phyloP scores from a whole-genome alignment of 2,329 filamentous ascomycete genomes.

The Colletotrichum eremochloae region DNA sequence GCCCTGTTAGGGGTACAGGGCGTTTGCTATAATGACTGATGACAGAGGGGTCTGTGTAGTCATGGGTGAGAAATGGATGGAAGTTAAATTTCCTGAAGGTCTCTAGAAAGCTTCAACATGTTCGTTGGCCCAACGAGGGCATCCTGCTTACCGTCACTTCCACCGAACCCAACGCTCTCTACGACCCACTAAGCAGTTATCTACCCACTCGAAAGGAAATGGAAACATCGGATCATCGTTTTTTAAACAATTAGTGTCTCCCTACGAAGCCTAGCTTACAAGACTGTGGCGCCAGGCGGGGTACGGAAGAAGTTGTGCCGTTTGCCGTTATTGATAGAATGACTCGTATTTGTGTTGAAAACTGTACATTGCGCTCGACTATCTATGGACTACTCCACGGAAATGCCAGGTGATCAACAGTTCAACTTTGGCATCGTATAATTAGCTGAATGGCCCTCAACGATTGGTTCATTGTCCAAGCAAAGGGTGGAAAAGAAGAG shows the following conservation, averaged over 20 bases:
- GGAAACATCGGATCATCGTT: constrained; percentile 39
- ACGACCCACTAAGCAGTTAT: constrained; percentile 40
- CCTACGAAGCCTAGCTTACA: constrained; percentile 43
- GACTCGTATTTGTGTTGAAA: constrained; percentile 39
- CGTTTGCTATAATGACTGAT: too few species aligned
- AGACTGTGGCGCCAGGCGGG: constrained; percentile 34
- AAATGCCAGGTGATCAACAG: constrained; percentile 41
- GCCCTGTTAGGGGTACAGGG: too few species aligned
- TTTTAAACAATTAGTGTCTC: constrained; percentile 38
- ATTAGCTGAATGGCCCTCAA: not conserved
- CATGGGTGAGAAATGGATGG: too few species aligned
- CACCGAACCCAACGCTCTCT: constrained; percentile 53
- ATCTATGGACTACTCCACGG: constrained; percentile 43
- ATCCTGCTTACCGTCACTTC: constrained; percentile 52
- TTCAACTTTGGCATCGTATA: constrained; percentile 44
- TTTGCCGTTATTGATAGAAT: constrained; percentile 44
- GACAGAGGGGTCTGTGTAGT: too few species aligned
- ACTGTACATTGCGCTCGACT: constrained; percentile 42
- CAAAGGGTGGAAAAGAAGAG: not conserved
- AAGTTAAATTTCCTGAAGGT: constrained; percentile 44
- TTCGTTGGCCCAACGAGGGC: constrained; percentile 52
- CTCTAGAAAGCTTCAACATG: constrained; percentile 46
- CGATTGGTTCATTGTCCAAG: constrained; percentile 4
- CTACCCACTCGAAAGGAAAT: constrained; percentile 35
- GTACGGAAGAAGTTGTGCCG: constrained; percentile 43